phyloP scores from a whole-genome alignment of 805 yeast species.

The Monosporozyma yasuniensis region DNA sequence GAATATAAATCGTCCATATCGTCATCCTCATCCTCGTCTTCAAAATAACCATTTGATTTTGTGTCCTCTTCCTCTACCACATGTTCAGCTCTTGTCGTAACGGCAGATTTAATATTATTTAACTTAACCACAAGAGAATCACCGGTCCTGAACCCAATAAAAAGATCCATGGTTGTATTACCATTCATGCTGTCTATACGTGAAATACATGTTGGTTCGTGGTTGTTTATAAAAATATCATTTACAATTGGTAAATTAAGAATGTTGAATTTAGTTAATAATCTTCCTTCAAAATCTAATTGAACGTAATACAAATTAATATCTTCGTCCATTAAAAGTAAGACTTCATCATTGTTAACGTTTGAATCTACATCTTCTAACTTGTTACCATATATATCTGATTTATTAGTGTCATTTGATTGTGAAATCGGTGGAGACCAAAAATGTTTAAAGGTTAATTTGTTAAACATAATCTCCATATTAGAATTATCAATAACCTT shows the following conservation, averaged over 20 bases:
- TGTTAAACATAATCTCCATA: slow-evolving; percentile 19
- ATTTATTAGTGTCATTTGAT: background rate
- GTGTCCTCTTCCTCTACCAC: slow-evolving; percentile 31
- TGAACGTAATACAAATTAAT: slow-evolving; percentile 21
- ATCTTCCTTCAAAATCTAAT: slow-evolving; percentile 25
- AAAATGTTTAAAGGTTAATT: slow-evolving; percentile 8
- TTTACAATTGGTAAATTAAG: slow-evolving; percentile 25
- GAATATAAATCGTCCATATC: slow-evolving; percentile 26
- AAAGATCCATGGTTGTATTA: slow-evolving; percentile 37
- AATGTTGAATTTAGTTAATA: slow-evolving; percentile 24
- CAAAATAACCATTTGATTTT: slow-evolving; percentile 11
- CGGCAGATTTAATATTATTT: slow-evolving; percentile 24
- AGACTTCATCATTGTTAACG: slow-evolving; percentile 11
- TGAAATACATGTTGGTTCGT: slow-evolving; percentile 23
- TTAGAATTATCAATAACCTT: slow-evolving; percentile 38
- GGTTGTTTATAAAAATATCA: slow-evolving; percentile 21
- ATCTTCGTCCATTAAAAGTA: slow-evolving; percentile 22
- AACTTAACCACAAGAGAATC: slow-evolving; percentile 41
- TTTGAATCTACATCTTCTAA: background rate
- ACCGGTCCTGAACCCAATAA: slow-evolving; percentile 53
- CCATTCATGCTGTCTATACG: slow-evolving; percentile 18
- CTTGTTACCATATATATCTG: background rate
- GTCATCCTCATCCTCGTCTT: slow-evolving; percentile 28
- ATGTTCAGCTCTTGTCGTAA: slow-evolving; percentile 30
- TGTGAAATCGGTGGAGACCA: slow-evolving; percentile 9